phyloP scores from a whole-genome alignment of 768 basidiomycete genomes.

The Pisolithus albus region DNA sequence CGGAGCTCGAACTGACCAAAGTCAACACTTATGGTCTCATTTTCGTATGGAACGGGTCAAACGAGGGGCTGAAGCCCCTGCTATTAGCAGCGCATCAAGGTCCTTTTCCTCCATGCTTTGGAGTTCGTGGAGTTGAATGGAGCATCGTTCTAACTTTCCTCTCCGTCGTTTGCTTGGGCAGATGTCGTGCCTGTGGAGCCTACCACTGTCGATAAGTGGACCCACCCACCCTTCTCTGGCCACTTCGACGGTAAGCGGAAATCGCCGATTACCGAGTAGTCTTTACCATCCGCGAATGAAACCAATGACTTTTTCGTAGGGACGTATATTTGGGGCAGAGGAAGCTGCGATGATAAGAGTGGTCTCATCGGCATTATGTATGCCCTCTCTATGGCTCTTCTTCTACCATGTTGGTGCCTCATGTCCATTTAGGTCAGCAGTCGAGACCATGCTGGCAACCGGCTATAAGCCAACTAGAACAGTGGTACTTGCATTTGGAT shows the following conservation, averaged over 20 bases:
- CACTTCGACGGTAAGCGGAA: constrained; percentile 42
- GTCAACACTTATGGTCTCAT: constrained; percentile 60
- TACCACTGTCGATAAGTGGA: constrained; percentile 50
- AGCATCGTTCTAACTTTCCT: not conserved
- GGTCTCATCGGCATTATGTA: constrained; percentile 63
- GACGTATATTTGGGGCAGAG: constrained; percentile 44
- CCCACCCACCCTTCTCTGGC: constrained; percentile 57
- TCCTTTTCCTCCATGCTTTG: constrained; percentile 13
- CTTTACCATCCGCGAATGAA: not conserved
- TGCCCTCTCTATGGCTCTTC: not conserved
- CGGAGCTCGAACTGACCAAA: constrained; percentile 43
- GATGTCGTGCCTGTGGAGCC: constrained; percentile 67
- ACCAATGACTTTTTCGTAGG: constrained; percentile 14
- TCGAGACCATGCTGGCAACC: constrained; percentile 57
- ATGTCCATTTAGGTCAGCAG: constrained; percentile 33
- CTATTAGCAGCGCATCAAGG: constrained; percentile 50
- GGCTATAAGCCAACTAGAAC: constrained; percentile 60
- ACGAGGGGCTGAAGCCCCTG: constrained; percentile 46
- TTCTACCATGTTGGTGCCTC: not conserved
- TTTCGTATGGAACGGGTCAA: constrained; percentile 50
- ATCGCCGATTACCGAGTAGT: too few species aligned
- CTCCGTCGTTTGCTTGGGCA: constrained; percentile 12
- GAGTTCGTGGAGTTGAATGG: too few species aligned
- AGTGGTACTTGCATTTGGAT: constrained; percentile 60
- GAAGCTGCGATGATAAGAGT: constrained; percentile 53